Evolutionary conservation across 2,329 filamentous ascomycete species (phyloP).

Genomic region (Sarocladium kiliense): DNA sequence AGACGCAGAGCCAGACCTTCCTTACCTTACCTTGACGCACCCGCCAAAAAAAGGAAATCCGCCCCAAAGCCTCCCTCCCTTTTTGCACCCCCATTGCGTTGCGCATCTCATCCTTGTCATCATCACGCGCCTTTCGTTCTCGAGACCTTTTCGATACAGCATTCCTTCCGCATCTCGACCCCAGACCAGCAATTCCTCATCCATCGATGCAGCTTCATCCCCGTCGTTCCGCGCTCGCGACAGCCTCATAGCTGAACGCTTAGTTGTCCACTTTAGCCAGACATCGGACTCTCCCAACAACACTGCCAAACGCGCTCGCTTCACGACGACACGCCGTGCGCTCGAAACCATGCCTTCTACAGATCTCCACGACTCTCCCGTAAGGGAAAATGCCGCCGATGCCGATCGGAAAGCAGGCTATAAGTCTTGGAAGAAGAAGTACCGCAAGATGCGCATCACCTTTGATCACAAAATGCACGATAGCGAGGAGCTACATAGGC

Average conservation of each 20-base stretch:
- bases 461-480: slow-evolving; percentile 76
- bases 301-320: neutral
- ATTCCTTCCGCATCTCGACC: neutral
- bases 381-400: slow-evolving; percentile 39
- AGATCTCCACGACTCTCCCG: slow-evolving; percentile 27
- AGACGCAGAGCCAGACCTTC: too few relatives aligned
- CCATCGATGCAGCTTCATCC: neutral
- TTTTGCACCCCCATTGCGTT: neutral
- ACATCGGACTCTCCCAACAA: neutral
- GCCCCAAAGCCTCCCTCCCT: neutral
- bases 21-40: slow-evolving; percentile 3
- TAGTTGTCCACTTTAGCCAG: neutral
- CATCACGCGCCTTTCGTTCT: neutral
- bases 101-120: neutral
- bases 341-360: neutral
- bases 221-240: neutral
- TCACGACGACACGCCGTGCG: neutral
- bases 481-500: slow-evolving; percentile 75
- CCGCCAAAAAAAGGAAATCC: slow-evolving; percentile 4
- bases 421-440: slow-evolving; percentile 86
- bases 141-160: neutral
- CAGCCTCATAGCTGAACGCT: neutral
- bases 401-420: slow-evolving; percentile 42
- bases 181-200: neutral
- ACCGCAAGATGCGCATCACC: slow-evolving; percentile 77